phyloP scores from a whole-genome alignment of 2,329 filamentous ascomycete species.

The Diplodia seriata region DNA sequence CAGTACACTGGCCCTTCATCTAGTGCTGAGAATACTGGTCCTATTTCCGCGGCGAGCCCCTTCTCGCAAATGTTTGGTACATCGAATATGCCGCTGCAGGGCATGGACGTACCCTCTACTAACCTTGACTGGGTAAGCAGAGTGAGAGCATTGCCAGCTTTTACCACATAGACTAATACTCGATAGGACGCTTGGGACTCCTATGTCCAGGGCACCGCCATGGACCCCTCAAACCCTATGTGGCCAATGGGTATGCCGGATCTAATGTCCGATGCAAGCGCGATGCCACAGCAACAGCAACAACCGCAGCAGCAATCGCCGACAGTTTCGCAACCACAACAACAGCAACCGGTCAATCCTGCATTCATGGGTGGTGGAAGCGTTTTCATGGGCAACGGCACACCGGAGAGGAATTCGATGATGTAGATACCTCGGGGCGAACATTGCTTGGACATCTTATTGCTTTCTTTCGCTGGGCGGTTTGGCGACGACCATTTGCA shows the following conservation, averaged over 20 bases:
- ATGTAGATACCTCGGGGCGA: slow-evolving; percentile 12
- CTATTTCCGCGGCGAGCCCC: slow-evolving; percentile 57
- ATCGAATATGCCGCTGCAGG: slow-evolving; percentile 53
- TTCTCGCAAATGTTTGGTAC: slow-evolving; percentile 63
- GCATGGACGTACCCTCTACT: slow-evolving; percentile 60
- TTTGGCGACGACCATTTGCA: slow-evolving; percentile 4
- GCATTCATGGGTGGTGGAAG: slow-evolving; percentile 43
- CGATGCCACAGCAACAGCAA: slow-evolving; percentile 39
- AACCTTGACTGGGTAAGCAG: slow-evolving; percentile 68
- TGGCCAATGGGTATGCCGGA: slow-evolving; percentile 52
- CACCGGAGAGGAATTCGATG: slow-evolving; percentile 29
- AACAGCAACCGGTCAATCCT: slow-evolving; percentile 36
- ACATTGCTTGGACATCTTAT: not conserved
- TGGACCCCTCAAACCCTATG: slow-evolving; percentile 51
- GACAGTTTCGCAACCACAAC: slow-evolving; percentile 24
- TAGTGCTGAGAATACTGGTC: slow-evolving; percentile 42
- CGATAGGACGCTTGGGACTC: slow-evolving; percentile 71
- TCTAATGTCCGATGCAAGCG: slow-evolving; percentile 30
- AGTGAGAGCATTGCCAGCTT: not conserved
- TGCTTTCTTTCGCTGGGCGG: slow-evolving; percentile 1
- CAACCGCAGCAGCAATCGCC: slow-evolving; percentile 36
- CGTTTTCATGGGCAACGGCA: slow-evolving; percentile 51
- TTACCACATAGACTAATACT: slow-evolving; percentile 38
- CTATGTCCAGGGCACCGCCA: slow-evolving; percentile 67
- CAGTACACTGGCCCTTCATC: slow-evolving; percentile 41